These are phyloP conservation scores for Aspergillus calidoustus DNA, from an alignment of 2,329 filamentous ascomycete genomes.

Conservation along the genomic window DNA sequence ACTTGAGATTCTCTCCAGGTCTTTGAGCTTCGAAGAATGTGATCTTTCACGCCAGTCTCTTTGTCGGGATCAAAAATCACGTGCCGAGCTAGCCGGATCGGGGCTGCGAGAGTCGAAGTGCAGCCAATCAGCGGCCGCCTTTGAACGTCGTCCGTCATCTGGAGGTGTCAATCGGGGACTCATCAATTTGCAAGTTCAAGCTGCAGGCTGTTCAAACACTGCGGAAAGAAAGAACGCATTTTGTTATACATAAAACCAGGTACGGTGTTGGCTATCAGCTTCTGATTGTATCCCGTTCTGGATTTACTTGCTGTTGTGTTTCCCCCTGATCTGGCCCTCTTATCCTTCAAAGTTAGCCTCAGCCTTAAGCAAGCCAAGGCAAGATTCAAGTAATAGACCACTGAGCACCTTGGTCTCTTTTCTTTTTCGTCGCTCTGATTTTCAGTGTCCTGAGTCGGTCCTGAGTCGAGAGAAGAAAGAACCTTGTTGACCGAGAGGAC, in stretches of 20 bases:
- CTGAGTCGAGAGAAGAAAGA: background rate
- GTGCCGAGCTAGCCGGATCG: background rate
- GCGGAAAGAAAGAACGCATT: background rate
- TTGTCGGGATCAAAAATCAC: background rate
- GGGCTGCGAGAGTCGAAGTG: background rate
- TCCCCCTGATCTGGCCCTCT: background rate
- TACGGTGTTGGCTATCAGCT: background rate
- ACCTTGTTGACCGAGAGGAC: background rate
- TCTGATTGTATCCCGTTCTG: background rate
- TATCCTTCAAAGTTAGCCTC: background rate
- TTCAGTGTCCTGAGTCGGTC: background rate
- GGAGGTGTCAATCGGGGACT: background rate
- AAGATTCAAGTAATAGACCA: constrained; percentile 3
- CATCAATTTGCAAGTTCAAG: background rate
- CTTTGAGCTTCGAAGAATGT: background rate
- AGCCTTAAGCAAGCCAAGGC: constrained; percentile 8
- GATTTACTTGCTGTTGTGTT: background rate
- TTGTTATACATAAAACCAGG: background rate
- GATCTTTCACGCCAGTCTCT: background rate
- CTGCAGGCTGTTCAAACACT: background rate
- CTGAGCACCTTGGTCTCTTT: background rate
- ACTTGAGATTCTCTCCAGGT: background rate
- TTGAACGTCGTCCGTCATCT: constrained; percentile 7
- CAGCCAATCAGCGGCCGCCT: constrained; percentile 3
- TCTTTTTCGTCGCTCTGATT: background rate